phyloP scores from a whole-genome alignment of 441 rosid species.

The Melastoma candidum region DNA sequence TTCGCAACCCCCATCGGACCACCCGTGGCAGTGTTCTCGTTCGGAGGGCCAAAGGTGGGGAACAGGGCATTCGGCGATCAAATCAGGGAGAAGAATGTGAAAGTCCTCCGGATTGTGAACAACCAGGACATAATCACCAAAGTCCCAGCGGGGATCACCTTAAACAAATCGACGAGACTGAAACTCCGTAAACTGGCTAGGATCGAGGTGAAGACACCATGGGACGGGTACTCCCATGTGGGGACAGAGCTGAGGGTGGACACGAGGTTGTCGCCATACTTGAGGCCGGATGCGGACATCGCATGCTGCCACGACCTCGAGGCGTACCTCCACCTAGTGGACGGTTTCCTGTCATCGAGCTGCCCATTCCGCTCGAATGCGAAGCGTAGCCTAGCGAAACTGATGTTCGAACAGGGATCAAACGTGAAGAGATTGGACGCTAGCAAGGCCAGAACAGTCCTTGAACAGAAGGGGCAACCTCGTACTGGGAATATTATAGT shows the following conservation, averaged over 20 bases:
- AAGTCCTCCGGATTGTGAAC: slow-evolving; percentile 53
- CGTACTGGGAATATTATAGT: no score
- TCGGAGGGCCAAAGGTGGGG: slow-evolving; percentile 65
- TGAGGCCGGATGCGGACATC: slow-evolving; percentile 59
- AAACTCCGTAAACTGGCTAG: background rate
- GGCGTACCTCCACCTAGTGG: slow-evolving; percentile 73
- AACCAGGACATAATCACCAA: slow-evolving; percentile 56
- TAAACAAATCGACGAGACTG: slow-evolving; percentile 13
- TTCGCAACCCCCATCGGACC: slow-evolving; percentile 14
- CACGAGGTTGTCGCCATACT: slow-evolving; percentile 58
- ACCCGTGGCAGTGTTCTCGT: slow-evolving; percentile 44
- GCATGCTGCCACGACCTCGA: slow-evolving; percentile 71
- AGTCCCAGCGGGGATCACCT: slow-evolving; percentile 33
- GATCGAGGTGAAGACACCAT: slow-evolving; percentile 20
- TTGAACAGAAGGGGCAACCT: slow-evolving; percentile 23
- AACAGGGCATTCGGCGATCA: slow-evolving; percentile 40
- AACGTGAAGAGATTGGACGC: slow-evolving; percentile 77
- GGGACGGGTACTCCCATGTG: slow-evolving; percentile 47
- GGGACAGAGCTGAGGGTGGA: slow-evolving; percentile 67
- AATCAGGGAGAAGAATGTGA: slow-evolving; percentile 31
- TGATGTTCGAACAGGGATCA: slow-evolving; percentile 63
- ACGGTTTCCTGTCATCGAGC: slow-evolving; percentile 60
- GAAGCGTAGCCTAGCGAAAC: slow-evolving; percentile 67
- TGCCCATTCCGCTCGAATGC: slow-evolving; percentile 89
- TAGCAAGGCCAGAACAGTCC: slow-evolving; percentile 32